These are phyloP conservation scores for Excoecaria cochinchinensis DNA, from an alignment of 345 rosid genomes.

Conservation along the genomic window DNA sequence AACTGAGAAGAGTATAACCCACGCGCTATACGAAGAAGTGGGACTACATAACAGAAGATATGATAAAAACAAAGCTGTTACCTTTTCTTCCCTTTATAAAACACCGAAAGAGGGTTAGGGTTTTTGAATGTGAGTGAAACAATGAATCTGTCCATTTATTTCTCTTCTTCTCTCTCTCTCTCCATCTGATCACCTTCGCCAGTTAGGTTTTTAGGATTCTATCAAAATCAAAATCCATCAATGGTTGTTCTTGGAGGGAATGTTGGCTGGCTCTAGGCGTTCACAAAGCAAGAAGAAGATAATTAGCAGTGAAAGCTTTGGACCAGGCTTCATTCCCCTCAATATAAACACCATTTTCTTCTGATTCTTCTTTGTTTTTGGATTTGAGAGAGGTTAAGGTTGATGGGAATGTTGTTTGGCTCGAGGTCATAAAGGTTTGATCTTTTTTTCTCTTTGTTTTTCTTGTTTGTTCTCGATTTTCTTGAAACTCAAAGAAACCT, in stretches of 20 bases:
- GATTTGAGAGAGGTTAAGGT: constrained; percentile 23
- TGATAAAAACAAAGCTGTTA: background rate
- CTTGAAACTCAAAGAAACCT: constrained; percentile 12
- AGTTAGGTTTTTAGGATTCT: constrained; percentile 8
- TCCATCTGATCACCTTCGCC: background rate
- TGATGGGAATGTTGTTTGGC: constrained; percentile 61
- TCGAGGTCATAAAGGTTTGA: constrained; percentile 41
- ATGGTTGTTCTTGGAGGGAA: constrained; percentile 9
- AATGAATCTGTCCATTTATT: background rate
- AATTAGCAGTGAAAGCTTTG: background rate
- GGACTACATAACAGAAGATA: background rate
- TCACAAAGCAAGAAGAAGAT: background rate
- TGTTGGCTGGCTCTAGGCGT: constrained; percentile 4
- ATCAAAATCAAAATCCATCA: background rate
- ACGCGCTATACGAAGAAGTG: background rate
- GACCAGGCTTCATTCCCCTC: constrained; percentile 13
- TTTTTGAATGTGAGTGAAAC: background rate
- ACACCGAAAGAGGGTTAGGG: constrained; percentile 1
- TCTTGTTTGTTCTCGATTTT: background rate
- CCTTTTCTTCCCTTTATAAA: constrained; percentile 1
- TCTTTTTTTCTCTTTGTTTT: background rate
- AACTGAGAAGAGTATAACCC: background rate
- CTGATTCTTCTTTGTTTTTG: background rate
- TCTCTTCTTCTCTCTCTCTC: background rate
- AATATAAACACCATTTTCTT: background rate